These are phyloP conservation scores for Colletotrichum karsti DNA, from an alignment of 2,329 filamentous ascomycete species.

Conservation along the genomic window DNA sequence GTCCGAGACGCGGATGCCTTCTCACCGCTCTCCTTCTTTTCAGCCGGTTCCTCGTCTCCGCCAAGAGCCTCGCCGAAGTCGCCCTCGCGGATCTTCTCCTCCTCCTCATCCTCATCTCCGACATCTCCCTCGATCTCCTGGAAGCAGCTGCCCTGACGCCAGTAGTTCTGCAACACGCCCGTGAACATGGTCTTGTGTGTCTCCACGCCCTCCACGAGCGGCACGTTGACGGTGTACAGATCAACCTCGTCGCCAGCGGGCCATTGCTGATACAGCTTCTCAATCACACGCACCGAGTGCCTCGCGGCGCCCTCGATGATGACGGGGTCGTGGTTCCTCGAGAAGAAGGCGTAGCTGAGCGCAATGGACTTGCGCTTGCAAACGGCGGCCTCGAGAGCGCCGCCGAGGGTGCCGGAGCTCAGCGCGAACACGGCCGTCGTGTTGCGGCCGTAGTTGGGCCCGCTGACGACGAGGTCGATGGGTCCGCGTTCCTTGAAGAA, in stretches of 20 bases:
- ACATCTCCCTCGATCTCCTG: constrained; percentile 76
- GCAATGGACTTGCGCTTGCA: constrained; percentile 79
- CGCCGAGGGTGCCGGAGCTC: constrained; percentile 80
- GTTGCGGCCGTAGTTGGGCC: constrained; percentile 86
- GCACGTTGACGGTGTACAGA: constrained; percentile 92
- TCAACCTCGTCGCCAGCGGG: constrained; percentile 72
- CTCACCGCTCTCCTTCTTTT: constrained; percentile 38
- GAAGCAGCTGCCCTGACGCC: constrained; percentile 87
- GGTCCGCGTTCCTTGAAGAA: constrained; percentile 78
- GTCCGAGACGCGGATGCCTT: constrained; percentile 64
- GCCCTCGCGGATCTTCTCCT: constrained; percentile 76
- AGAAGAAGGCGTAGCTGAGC: constrained; percentile 90
- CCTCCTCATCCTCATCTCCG: constrained; percentile 73
- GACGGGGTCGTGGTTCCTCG: constrained; percentile 80
- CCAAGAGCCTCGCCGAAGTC: constrained; percentile 56
- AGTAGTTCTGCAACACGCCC: constrained; percentile 88
- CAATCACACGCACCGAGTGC: constrained; percentile 79
- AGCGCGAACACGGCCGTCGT: constrained; percentile 82
- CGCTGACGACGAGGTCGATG: constrained; percentile 80
- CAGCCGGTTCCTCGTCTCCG: background rate
- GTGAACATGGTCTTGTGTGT: constrained; percentile 81
- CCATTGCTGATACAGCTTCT: constrained; percentile 82
- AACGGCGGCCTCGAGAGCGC: constrained; percentile 79
- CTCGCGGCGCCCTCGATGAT: constrained; percentile 82
- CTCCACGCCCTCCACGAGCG: constrained; percentile 80